These are phyloP conservation scores for Neonectria neomacrospora DNA, from an alignment of 2,329 filamentous ascomycete genomes.

Conservation along the genomic window DNA sequence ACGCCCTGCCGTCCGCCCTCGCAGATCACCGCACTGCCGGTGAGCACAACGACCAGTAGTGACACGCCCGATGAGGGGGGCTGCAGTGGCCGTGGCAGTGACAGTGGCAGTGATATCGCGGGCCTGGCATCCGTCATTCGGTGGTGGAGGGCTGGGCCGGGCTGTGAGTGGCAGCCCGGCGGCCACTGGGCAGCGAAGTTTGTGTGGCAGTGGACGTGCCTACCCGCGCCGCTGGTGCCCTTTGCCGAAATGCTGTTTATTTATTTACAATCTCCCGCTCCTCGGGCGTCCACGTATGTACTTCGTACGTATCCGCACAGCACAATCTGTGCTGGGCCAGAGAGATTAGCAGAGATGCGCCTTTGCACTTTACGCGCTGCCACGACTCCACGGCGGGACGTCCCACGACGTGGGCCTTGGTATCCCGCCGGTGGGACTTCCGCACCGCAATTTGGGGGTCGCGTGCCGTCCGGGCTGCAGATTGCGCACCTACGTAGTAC, in stretches of 20 bases:
- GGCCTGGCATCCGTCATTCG: conserved; percentile 6
- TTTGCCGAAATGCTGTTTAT: not conserved
- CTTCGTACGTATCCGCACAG: not conserved
- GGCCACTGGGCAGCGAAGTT: not conserved
- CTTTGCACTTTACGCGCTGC: conserved; percentile 28
- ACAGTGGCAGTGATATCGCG: conserved; percentile 25
- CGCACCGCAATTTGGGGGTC: conserved; percentile 19
- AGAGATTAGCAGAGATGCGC: conserved; percentile 7
- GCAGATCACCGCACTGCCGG: not conserved
- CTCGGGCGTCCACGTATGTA: conserved; percentile 9
- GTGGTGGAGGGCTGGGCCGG: conserved; percentile 16
- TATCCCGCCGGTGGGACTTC: not conserved
- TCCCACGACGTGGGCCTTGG: conserved; percentile 2
- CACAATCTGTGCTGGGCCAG: not conserved
- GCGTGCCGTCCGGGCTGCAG: conserved; percentile 20
- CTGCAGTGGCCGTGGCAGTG: too few species aligned
- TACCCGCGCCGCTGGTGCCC: not conserved
- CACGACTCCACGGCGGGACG: conserved; percentile 21
- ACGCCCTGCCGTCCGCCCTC: too few species aligned
- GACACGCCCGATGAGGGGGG: not conserved
- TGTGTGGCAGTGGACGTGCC: conserved; percentile 13
- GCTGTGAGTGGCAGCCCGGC: conserved; percentile 11
- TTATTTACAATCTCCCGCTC: not conserved
- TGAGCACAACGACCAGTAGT: not conserved
- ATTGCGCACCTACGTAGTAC: conserved; percentile 13